Percentiles rank a stretch among this genome's conserved stretches.
Conservation (phyloP, 306 rosid species). For the Cucurbita moschata region DNA sequence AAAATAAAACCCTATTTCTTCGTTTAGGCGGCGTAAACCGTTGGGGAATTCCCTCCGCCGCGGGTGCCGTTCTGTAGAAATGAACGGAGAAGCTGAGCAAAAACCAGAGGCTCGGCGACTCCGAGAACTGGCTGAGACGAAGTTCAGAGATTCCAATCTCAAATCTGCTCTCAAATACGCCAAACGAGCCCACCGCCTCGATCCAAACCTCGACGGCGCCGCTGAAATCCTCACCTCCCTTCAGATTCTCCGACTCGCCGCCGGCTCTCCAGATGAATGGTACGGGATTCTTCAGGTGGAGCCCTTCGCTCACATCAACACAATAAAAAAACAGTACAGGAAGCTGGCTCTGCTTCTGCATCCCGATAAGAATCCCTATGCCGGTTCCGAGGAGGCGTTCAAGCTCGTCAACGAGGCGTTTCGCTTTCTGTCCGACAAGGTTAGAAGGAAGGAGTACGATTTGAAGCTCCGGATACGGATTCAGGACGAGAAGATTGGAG, state of each 20-base stretch:
- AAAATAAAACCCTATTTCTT: background rate
- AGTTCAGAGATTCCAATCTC: conserved; percentile 29
- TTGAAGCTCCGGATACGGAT: conserved; percentile 40
- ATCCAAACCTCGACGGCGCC: conserved; percentile 33
- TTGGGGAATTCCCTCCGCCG: background rate
- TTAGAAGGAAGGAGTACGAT: conserved; percentile 48
- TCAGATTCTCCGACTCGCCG: conserved; percentile 30
- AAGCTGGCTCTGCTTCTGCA: conserved; percentile 52
- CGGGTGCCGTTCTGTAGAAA: background rate
- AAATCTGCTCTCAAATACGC: conserved; percentile 57
- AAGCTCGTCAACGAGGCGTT: conserved; percentile 62
- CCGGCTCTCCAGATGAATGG: conserved; percentile 28
- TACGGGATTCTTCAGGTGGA: conserved; percentile 48
- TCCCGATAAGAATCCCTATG: conserved; percentile 48
- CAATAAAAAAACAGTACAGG: conserved; percentile 52
- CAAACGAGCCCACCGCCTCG: conserved; percentile 36
- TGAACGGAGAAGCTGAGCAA: conserved; percentile 17
- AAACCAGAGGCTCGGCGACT: conserved; percentile 34
- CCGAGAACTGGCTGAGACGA: conserved; percentile 32
- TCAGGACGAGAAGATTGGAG: conserved; percentile 34
- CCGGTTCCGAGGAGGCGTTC: conserved; percentile 58
- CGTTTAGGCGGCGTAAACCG: background rate
- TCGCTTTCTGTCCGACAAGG: conserved; percentile 41
- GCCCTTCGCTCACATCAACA: conserved; percentile 38
- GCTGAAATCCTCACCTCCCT: conserved; percentile 51